Evolutionary conservation across 306 rosid genomes (phyloP).

Genomic region (Trifolium pratense): DNA sequence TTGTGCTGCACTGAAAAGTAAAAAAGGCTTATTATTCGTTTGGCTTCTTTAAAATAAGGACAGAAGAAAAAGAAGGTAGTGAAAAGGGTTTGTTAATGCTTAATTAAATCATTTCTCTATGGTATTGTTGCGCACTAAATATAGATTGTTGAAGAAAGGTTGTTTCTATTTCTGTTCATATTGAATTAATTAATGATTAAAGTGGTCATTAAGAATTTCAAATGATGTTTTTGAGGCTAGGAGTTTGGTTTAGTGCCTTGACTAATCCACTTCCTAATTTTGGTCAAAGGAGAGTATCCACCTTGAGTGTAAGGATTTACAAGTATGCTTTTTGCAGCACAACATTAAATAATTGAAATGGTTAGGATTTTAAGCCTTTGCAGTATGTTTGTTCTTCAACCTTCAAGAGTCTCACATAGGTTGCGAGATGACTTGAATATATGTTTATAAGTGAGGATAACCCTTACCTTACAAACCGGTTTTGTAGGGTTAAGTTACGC

Average conservation of each 20-base stretch:
- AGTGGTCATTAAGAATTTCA: constrained; percentile 38
- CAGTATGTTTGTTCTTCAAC: background rate
- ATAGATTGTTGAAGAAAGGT: constrained; percentile 35
- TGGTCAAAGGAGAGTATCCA: constrained; percentile 28
- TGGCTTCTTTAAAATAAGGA: constrained; percentile 39
- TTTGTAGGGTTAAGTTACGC: too few relatives aligned
- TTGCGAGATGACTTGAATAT: too few relatives aligned
- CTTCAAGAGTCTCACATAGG: too few relatives aligned
- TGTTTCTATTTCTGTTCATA: constrained; percentile 47
- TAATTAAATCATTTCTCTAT: constrained; percentile 44
- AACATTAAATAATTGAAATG: background rate
- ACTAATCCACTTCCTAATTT: constrained; percentile 39
- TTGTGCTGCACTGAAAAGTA: constrained; percentile 55
- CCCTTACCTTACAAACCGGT: too few relatives aligned
- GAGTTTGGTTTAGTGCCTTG: constrained; percentile 27
- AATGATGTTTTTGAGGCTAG: constrained; percentile 23
- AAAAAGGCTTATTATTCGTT: constrained; percentile 45
- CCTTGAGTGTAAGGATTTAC: background rate
- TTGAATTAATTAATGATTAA: constrained; percentile 22
- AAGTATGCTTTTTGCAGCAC: constrained; percentile 26
- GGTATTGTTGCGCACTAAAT: constrained; percentile 45
- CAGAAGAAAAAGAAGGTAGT: constrained; percentile 20
- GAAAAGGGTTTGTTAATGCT: constrained; percentile 44
- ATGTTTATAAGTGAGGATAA: too few relatives aligned
- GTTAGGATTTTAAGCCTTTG: constrained; percentile 12